Base-by-base conservation (phyloP, 2,329 filamentous ascomycete genomes). In the Periconia macrospinosa region DNA sequence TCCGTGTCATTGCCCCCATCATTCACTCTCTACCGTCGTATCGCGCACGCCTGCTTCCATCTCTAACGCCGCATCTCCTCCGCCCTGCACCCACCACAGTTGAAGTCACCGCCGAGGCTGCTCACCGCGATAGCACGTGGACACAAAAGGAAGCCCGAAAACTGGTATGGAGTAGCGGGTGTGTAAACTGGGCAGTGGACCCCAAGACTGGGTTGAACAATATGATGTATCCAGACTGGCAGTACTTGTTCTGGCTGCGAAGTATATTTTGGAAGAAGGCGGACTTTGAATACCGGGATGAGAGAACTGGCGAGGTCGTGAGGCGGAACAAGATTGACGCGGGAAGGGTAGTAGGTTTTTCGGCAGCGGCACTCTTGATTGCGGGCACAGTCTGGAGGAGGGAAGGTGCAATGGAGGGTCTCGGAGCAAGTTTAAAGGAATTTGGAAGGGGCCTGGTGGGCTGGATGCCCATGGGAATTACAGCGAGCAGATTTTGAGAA, bases 161-260 rank as follows among this genome's bases (percentile, higher is more conserved):
- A 35, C 61, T 82, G 1, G 80, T 83, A 1, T 83, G 78, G 78
- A 65, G 73, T 0, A 75, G 74, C 1, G 80, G 81, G 0, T 83
- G 81, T 56, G 77, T 75, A 1, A 78, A 75, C n/a, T 83, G 81
- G 81, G 80, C 76, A 3, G 70, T 83, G 1, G 77, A 83, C 53
- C 65, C 70, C 0, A 73, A 72, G 44, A 79, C 79, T 0, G 75
- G 75, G 0, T 69, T 76, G 45, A 83, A 83, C 53, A 79, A 77
- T 7, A 78, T 78, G 60, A 79, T 83, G 73, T 83, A 81, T 57
- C 80, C 80, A 0, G 78, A 81, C 45, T 82, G 76, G 72, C 79
- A 82, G 61, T 81, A 75, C 51, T 67, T 71, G 48, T 81, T 76
- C 54, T 83, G 79, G 78, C 49, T 75, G 17, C 62, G 80, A 14